Base-by-base conservation (phyloP, 257 asterid genomes). In the Solanum arcanum region DNA sequence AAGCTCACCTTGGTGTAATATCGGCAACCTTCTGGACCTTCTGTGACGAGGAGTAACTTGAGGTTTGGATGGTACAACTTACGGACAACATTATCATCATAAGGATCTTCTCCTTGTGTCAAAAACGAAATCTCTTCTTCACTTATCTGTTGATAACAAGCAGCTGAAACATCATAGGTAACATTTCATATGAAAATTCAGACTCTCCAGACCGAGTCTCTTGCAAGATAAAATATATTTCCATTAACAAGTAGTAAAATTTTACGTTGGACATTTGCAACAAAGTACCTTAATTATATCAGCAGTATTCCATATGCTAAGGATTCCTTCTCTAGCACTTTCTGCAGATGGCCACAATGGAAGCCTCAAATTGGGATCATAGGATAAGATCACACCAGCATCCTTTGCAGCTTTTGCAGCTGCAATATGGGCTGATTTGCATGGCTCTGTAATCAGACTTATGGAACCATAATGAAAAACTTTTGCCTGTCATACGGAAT, bases 281-380 rank as follows among this genome's bases (percentile, higher is more conserved):
- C 81, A 59, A 64, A 91, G 83, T 88, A 97, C 99, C 98, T 97
- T 97, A 83, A 96, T 97, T 47, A 97, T 90, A 87, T 97, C 99
- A 87, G 99, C 99, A 85, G 93, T 92, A 16, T 96, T 95, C 99
- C 99, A 97, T 88, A 95, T 95, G 93, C 99, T 95, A 88, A 96
- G 92, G 87, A 97, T 97, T 89, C 99, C 99, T 93, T 97, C 95
- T 90, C 99, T 92, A 37, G 99, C 99, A 93, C 94, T 94, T 29
- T 96, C 95, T 60, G 98, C 97, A 73, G 99, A 97, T 23, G 98
- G 94, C 99, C 99, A 97, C 88, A 97, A 88, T 3, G 99, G 99
- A 87, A 97, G 98, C 93, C 99, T 92, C 90, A 97, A 90, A 91
- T 97, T 97, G 64, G 99, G 99, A 90, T 97, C 99, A 84, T 97